A percentile compares a stretch with the other conserved stretches of the same genome.
Conservation (phyloP, 148 eudicot species). For the Oxyria digyna region DNA sequence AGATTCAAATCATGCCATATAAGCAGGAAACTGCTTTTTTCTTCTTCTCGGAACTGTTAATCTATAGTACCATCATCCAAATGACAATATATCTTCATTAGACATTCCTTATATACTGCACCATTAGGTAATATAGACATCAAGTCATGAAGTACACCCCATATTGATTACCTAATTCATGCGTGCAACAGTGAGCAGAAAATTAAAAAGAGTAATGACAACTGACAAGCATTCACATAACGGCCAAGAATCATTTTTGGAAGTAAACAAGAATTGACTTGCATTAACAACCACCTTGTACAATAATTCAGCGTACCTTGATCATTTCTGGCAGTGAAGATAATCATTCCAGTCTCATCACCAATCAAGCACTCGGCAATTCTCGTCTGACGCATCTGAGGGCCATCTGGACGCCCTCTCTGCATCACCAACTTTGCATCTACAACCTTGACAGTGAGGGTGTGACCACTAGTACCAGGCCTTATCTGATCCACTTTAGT, state of each 20-base stretch:
- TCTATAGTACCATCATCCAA: neutral
- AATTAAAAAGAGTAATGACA: neutral
- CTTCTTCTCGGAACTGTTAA: no score
- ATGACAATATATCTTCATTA: neutral
- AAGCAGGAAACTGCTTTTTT: no score
- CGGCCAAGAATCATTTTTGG: neutral
- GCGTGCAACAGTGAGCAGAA: neutral
- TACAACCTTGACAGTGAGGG: constrained; percentile 46
- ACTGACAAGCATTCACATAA: neutral
- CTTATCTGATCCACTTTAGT: constrained; percentile 43
- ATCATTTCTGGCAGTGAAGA: constrained; percentile 55
- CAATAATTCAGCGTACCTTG: constrained; percentile 28
- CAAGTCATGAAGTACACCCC: neutral
- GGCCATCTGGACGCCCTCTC: constrained; percentile 34
- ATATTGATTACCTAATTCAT: neutral
- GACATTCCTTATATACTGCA: neutral
- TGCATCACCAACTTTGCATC: constrained; percentile 32
- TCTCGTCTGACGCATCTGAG: constrained; percentile 26
- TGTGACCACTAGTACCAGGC: constrained; percentile 44
- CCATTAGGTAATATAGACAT: neutral
- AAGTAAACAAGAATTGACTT: neutral
- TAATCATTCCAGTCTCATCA: constrained; percentile 52
- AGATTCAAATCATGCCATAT: neutral
- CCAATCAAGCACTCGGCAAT: constrained; percentile 56
- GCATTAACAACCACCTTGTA: neutral